phyloP scores from a whole-genome alignment of 345 rosid species.

The Balakata baccata region DNA sequence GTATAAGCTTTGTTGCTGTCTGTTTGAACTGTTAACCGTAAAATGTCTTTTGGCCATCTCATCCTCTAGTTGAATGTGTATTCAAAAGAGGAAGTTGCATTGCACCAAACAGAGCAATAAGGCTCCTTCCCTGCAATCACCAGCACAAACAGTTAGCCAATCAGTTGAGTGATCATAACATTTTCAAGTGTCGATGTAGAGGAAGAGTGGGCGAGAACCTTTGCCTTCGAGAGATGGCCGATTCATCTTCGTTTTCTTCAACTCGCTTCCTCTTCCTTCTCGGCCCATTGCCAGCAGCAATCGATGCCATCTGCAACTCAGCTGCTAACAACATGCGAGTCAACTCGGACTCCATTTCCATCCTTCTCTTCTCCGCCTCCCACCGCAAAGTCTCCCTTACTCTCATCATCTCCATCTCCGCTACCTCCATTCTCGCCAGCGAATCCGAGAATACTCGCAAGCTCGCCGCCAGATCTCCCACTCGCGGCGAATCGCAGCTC shows the following conservation, averaged over 20 bases:
- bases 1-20: too few relatives aligned
- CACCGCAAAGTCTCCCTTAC: constrained; percentile 49
- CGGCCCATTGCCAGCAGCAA: constrained; percentile 20
- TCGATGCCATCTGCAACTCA: constrained; percentile 46
- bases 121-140: constrained; percentile 38
- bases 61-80: not conserved
- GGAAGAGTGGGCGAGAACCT: not conserved
- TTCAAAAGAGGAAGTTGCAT: constrained; percentile 32
- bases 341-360: constrained; percentile 49
- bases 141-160: not conserved
- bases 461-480: constrained; percentile 30
- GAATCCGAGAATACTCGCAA: constrained; percentile 48
- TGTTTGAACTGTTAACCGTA: too few relatives aligned
- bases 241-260: constrained; percentile 30
- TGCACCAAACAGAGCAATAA: constrained; percentile 41
- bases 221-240: constrained; percentile 27
- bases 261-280: constrained; percentile 50
- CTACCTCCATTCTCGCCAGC: constrained; percentile 40
- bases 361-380: constrained; percentile 48
- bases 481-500: constrained; percentile 14
- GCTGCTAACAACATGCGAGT: constrained; percentile 50
- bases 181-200: not conserved
- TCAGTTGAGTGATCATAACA: not conserved
- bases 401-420: constrained; percentile 59
- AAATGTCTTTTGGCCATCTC: too few relatives aligned